Evolutionary conservation across 2,329 filamentous ascomycete genomes (phyloP).

Genomic region (Trichoderma pleuroti): DNA sequence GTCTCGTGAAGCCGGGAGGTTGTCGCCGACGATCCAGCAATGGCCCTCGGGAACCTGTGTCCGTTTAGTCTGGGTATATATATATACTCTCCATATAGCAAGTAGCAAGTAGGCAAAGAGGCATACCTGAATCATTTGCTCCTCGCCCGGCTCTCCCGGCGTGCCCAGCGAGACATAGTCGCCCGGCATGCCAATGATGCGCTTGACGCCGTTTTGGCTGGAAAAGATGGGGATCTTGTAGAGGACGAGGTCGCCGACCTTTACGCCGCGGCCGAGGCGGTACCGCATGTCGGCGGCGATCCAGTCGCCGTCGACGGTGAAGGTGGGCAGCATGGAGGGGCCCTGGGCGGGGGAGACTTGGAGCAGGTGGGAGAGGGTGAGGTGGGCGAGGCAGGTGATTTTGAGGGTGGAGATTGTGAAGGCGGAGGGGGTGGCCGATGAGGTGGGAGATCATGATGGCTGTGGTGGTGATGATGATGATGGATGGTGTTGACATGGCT

Average conservation of each 20-base stretch:
- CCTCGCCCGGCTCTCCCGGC: conserved; percentile 46
- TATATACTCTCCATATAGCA: background rate
- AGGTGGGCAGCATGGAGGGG: conserved; percentile 86
- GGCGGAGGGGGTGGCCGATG: conserved; percentile 39
- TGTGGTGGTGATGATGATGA: background rate
- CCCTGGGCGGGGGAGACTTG: conserved; percentile 60
- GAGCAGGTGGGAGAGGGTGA: conserved; percentile 57
- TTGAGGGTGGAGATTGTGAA: conserved; percentile 35
- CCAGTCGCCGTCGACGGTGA: conserved; percentile 63
- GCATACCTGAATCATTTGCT: conserved; percentile 63
- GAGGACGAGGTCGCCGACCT: conserved; percentile 79
- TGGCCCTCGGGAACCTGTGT: conserved; percentile 83
- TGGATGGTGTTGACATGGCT: background rate
- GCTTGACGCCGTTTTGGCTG: conserved; percentile 66
- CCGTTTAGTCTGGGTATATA: background rate
- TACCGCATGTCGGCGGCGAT: conserved; percentile 66
- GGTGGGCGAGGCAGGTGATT: conserved; percentile 41
- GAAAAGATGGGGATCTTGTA: conserved; percentile 71
- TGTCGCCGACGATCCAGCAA: conserved; percentile 89
- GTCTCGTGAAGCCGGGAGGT: conserved; percentile 77
- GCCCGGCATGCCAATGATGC: conserved; percentile 71
- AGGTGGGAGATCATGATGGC: conserved; percentile 32
- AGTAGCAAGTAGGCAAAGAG: background rate
- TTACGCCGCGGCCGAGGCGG: conserved; percentile 60
- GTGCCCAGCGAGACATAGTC: conserved; percentile 70